A percentile compares a stretch with the other conserved stretches of the same genome.
Conservation (phyloP, 192 early-diverging fungal genomes). For the Backusella tuberculispora region DNA sequence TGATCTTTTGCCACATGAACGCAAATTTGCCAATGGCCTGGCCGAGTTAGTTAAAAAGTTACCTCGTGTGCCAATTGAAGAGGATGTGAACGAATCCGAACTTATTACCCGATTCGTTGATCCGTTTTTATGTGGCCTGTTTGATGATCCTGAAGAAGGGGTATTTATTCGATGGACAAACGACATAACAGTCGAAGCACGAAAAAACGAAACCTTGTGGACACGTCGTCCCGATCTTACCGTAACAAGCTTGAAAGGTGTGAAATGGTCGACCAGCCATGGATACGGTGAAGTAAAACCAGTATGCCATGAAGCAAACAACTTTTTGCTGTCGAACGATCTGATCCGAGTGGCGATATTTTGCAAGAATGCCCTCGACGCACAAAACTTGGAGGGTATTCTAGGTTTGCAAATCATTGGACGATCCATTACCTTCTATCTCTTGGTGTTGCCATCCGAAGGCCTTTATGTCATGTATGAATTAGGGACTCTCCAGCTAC, state of each 20-base stretch:
- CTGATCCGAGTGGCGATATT: constrained; percentile 18
- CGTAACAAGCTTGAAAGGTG: constrained; percentile 14
- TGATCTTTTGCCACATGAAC: constrained; percentile 16
- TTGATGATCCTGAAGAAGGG: constrained; percentile 15
- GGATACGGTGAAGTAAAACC: constrained; percentile 18
- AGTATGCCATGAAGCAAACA: neutral
- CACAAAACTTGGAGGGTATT: constrained; percentile 20
- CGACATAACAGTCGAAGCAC: constrained; percentile 15
- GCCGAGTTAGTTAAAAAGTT: constrained; percentile 14
- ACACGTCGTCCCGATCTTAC: constrained; percentile 7
- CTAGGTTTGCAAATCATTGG: constrained; percentile 8
- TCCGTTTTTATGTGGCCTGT: constrained; percentile 21
- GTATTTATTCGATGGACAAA: constrained; percentile 17
- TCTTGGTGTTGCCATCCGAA: constrained; percentile 23
- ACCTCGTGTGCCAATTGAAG: constrained; percentile 19
- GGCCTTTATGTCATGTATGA: constrained; percentile 22
- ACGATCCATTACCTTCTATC: constrained; percentile 17
- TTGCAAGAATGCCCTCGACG: constrained; percentile 13
- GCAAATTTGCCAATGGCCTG: constrained; percentile 13
- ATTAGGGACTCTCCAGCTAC: constrained; percentile 20
- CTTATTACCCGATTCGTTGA: constrained; percentile 19
- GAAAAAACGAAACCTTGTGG: neutral
- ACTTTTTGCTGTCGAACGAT: constrained; percentile 13
- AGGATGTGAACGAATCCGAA: constrained; percentile 16
- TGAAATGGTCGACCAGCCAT: neutral